Conservation (phyloP, 1,139 yeast genomes). For the Hanseniaspora uvarum region DNA sequence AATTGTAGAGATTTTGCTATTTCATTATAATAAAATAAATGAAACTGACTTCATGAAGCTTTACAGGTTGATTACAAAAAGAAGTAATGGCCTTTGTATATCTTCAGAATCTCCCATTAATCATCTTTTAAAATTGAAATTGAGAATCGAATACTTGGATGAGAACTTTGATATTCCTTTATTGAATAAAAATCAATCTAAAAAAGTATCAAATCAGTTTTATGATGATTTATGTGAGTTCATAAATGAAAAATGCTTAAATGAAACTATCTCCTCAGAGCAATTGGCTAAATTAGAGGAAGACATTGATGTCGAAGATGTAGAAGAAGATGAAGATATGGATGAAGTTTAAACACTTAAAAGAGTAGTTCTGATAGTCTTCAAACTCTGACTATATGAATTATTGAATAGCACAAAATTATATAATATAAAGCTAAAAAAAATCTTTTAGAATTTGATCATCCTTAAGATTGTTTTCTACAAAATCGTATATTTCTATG, state of each 20-base stretch:
- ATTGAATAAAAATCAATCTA: background rate
- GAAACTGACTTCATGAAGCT: slow-evolving; percentile 16
- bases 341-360: slow-evolving; percentile 17
- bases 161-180: slow-evolving; percentile 22
- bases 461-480: slow-evolving; percentile 44
- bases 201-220: slow-evolving; percentile 27
- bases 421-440: slow-evolving; percentile 29
- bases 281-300: slow-evolving; percentile 17
- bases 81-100: slow-evolving; percentile 20
- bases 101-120: slow-evolving; percentile 24
- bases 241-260: slow-evolving; percentile 28
- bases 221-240: slow-evolving; percentile 30
- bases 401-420: background rate
- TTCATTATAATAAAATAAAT: slow-evolving; percentile 13
- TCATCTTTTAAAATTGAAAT: slow-evolving; percentile 26
- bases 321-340: slow-evolving; percentile 23
- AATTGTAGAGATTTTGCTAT: slow-evolving; percentile 27
- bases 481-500: slow-evolving; percentile 63
- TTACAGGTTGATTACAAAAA: slow-evolving; percentile 11
- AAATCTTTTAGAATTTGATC: slow-evolving; percentile 55
- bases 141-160: slow-evolving; percentile 26
- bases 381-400: background rate
- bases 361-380: background rate
- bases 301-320: slow-evolving; percentile 21
- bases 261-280: slow-evolving; percentile 3